Evolutionary conservation across 352 stramenopile genomes (phyloP), one percentile per base, ranked within the genome.

Genomic region (Phytophthora rubi): DNA sequence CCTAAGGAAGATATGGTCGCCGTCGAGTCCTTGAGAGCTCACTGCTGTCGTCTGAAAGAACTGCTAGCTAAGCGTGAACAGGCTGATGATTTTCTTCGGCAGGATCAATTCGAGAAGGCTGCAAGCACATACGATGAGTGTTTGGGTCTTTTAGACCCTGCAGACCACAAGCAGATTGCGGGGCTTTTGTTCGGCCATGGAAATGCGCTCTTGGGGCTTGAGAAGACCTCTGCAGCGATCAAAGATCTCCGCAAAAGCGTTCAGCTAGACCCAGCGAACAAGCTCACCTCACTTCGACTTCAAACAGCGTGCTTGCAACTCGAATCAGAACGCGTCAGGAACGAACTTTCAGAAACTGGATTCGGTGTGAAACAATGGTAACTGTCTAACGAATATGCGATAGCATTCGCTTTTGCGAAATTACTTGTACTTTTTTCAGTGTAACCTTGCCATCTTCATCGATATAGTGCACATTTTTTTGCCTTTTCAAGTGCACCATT

Each of bases 401-500:
- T 39, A 0, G 33, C 9, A 2, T 39, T 10, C 33, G 33, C 6
- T 26, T 26, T 26, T 26, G 23, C 23, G 23, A 26, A 26, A 0
- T 26, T 1, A 26, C 23, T 26, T 26, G 23, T 26, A 26, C 49
- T 21, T 70, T 77, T 23, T 42, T 54, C 37, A 81, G 35, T 28
- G 69, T 70, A 21, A 82, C 53, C 45, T 77, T 82, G 42, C 35
- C 66, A 18, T 73, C 75, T 56, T 67, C 77, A 45, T 26, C 73
- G 26, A 74, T 80, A 70, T 59, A 54, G 65, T 76, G 3, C 76
- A 56, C 16, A 85, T 58, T 26, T 26, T 28, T 79, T 75, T 10
- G 73, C 62, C 33, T 75, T 75, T 13, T 85, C 61, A 15, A 86
- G 59, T 6, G 64, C 55, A 13, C 62, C 59, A 32, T 37, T 67